Evolutionary conservation across 2,329 filamentous ascomycete genomes (phyloP).

Genomic region (Diaporthe amygdali): DNA sequence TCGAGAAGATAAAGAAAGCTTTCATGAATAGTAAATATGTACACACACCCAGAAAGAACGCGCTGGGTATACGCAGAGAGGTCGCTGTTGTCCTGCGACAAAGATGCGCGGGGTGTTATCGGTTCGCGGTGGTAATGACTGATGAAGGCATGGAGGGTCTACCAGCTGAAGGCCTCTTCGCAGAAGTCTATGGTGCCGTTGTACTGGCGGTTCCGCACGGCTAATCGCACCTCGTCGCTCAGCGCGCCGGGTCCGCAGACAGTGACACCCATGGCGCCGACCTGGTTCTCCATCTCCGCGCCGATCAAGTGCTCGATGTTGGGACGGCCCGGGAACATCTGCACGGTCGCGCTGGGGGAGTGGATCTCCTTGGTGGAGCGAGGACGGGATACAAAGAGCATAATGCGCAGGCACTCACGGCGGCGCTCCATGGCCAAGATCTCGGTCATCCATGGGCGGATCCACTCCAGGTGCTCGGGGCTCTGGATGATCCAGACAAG

Average conservation of each 20-base stretch:
- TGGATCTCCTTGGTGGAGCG: slow-evolving; percentile 81
- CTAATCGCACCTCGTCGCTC: slow-evolving; percentile 75
- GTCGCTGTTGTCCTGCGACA: not conserved
- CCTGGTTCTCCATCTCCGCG: slow-evolving; percentile 75
- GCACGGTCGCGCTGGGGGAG: slow-evolving; percentile 76
- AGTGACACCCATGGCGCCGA: slow-evolving; percentile 75
- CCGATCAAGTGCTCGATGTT: slow-evolving; percentile 76
- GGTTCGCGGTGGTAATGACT: not conserved
- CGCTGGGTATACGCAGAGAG: slow-evolving; percentile 15
- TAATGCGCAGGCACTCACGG: slow-evolving; percentile 75
- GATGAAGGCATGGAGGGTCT: slow-evolving; percentile 23
- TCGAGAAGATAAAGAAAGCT: not conserved
- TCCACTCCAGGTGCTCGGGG: slow-evolving; percentile 83
- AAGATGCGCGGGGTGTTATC: not conserved
- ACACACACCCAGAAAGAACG: slow-evolving; percentile 17
- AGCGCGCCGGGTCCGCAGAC: slow-evolving; percentile 78
- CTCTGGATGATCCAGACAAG: slow-evolving; percentile 82
- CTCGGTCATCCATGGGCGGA: slow-evolving; percentile 82
- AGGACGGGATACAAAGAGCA: slow-evolving; percentile 79
- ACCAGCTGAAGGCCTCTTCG: slow-evolving; percentile 77
- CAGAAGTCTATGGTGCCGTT: slow-evolving; percentile 75
- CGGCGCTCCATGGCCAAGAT: slow-evolving; percentile 78
- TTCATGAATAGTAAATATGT: slow-evolving; percentile 17
- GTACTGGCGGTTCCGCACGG: slow-evolving; percentile 69
- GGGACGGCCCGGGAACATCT: slow-evolving; percentile 83